Evolutionary conservation across 225 moss, liverwort and hornwort species (phyloP).

Genomic region (Climacium dendroides): DNA sequence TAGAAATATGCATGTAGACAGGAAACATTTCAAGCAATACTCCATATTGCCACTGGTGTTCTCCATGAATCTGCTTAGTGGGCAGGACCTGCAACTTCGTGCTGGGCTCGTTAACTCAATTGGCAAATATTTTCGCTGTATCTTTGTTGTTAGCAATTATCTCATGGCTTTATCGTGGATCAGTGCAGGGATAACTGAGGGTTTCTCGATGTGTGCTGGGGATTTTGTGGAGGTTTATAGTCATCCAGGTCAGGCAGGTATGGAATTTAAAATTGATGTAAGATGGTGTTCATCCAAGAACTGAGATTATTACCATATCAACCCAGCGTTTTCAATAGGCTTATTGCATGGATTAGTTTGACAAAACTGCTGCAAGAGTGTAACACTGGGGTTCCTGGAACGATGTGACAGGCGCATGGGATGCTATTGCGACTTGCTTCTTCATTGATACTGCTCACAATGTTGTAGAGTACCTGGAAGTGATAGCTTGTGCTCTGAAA

Average conservation of each 20-base stretch:
- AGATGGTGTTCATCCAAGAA: neutral
- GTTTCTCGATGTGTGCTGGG: constrained; percentile 83
- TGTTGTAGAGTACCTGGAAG: constrained; percentile 66
- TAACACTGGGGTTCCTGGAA: neutral
- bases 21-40: neutral
- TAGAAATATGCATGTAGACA: neutral
- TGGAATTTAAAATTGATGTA: neutral
- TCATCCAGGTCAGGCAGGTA: constrained; percentile 66
- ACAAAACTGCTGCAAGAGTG: neutral
- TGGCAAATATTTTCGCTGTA: neutral
- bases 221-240: constrained; percentile 80
- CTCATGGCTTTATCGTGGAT: constrained; percentile 7
- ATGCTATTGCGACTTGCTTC: constrained; percentile 71
- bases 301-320: neutral
- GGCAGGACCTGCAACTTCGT: neutral
- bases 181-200: constrained; percentile 87
- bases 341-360: neutral
- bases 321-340: neutral
- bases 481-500: constrained; percentile 58
- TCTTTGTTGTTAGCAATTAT: neutral
- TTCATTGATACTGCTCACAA: constrained; percentile 85
- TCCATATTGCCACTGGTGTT: neutral
- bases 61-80: neutral
- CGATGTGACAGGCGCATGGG: constrained; percentile 60
- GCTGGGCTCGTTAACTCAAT: neutral